These are phyloP conservation scores for Pterocarpus santalinus DNA, from an alignment of 306 rosid species.

Conservation along the genomic window DNA sequence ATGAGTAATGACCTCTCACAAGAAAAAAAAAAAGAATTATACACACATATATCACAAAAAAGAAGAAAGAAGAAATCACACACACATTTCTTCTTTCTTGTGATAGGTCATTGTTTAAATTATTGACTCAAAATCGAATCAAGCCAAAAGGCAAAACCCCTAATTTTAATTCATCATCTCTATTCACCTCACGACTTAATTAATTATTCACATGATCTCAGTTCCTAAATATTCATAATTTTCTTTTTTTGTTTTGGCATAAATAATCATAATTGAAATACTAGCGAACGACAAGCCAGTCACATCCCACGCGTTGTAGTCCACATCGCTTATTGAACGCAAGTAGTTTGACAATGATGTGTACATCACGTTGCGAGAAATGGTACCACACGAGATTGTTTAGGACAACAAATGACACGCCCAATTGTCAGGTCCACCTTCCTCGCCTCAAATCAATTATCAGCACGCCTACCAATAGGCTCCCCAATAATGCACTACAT, in stretches of 20 bases:
- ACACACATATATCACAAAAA: no score
- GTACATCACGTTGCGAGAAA: not conserved
- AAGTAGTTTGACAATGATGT: not conserved
- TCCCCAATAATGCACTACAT: slow-evolving; percentile 44
- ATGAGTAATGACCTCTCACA: no score
- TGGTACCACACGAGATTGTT: slow-evolving; percentile 4
- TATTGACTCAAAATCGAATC: no score
- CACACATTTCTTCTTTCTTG: no score
- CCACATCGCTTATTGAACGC: not conserved
- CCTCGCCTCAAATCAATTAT: slow-evolving; percentile 13
- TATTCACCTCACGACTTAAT: not conserved
- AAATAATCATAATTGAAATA: not conserved
- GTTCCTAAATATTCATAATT: not conserved
- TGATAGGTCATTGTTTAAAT: no score
- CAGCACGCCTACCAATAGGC: slow-evolving; percentile 37
- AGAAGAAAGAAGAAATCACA: no score
- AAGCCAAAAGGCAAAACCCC: no score
- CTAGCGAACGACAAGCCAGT: not conserved
- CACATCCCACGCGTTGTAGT: not conserved
- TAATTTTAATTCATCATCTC: no score
- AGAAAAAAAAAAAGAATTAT: no score
- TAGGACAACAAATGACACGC: slow-evolving; percentile 23
- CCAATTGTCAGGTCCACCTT: not conserved
- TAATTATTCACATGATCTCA: not conserved
- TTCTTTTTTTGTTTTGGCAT: no score